A percentile compares a stretch with the other conserved stretches of the same genome.
Evolutionary conservation across 2,329 filamentous ascomycete species (phyloP).

Genomic region (Venturiaceae sp.): DNA sequence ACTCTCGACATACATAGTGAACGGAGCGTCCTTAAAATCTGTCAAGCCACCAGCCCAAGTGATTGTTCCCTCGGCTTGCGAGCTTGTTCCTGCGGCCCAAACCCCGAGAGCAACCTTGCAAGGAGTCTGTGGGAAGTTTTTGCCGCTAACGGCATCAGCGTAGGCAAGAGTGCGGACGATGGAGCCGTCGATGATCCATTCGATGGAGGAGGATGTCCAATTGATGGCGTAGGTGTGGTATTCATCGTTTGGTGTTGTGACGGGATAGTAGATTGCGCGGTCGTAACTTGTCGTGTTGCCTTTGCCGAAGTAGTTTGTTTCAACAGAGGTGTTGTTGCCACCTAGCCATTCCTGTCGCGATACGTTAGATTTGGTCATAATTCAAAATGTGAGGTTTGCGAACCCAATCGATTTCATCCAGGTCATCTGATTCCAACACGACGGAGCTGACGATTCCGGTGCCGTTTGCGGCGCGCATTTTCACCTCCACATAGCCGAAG

Average conservation of each 20-base stretch:
- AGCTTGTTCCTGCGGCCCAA: conserved; percentile 38
- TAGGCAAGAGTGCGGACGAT: conserved; percentile 53
- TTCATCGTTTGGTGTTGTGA: conserved; percentile 20
- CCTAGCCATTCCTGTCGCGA: conserved; percentile 29
- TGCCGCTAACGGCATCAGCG: conserved; percentile 44
- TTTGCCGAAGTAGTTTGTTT: conserved; percentile 47
- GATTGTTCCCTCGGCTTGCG: conserved; percentile 45
- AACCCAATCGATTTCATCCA: conserved; percentile 8
- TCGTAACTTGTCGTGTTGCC: conserved; percentile 43
- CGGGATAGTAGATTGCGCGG: conserved; percentile 27
- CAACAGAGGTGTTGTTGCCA: conserved; percentile 25
- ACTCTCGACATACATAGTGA: conserved; percentile 41
- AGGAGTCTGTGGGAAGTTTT: conserved; percentile 66
- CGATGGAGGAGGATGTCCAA: conserved; percentile 55
- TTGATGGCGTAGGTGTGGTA: conserved; percentile 42
- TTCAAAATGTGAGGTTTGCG: neutral
- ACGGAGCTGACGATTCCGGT: conserved; percentile 2
- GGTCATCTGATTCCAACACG: conserved; percentile 3
- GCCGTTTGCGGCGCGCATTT: conserved; percentile 2
- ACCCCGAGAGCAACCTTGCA: conserved; percentile 45
- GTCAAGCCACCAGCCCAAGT: conserved; percentile 56
- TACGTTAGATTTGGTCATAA: neutral
- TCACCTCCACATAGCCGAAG: conserved; percentile 4
- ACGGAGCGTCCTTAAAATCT: conserved; percentile 36
- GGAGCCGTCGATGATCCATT: conserved; percentile 55